Conservation (phyloP, 1,139 yeast genomes). For the Geotrichum restrictum region DNA sequence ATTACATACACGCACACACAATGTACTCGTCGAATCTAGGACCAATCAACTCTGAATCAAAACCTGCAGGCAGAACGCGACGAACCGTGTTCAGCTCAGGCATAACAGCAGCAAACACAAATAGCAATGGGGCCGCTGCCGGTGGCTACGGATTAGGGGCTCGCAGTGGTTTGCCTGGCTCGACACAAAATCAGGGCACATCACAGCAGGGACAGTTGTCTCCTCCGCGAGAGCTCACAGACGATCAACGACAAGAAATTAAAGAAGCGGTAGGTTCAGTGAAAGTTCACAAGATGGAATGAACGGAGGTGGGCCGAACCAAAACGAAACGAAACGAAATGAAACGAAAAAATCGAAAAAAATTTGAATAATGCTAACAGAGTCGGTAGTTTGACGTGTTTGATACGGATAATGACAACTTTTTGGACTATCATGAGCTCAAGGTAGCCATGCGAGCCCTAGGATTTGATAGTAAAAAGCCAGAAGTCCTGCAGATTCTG, state of each 20-base stretch:
- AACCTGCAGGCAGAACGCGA: constrained; percentile 16
- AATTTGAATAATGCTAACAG: constrained; percentile 2
- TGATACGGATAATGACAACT: constrained; percentile 89
- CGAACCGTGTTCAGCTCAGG: constrained; percentile 6
- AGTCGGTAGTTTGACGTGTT: constrained; percentile 60
- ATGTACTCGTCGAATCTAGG: constrained; percentile 12
- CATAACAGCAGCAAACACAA: constrained; percentile 2
- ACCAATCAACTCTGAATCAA: constrained; percentile 12
- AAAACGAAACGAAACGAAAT: too few relatives aligned
- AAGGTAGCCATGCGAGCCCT: constrained; percentile 90
- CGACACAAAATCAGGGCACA: neutral
- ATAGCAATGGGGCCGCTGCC: constrained; percentile 5
- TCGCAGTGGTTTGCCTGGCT: neutral
- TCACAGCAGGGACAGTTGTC: constrained; percentile 2
- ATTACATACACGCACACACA: too few relatives aligned
- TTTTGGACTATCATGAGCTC: constrained; percentile 84
- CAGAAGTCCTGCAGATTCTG: constrained; percentile 75
- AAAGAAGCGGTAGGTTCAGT: constrained; percentile 62
- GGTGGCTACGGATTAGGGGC: constrained; percentile 3
- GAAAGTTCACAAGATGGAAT: neutral
- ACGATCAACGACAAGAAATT: constrained; percentile 89
- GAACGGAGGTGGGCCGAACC: too few relatives aligned
- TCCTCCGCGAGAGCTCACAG: constrained; percentile 53
- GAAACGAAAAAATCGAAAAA: neutral
- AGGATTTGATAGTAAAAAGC: constrained; percentile 81